These are phyloP conservation scores for Petrea volubilis DNA, from an alignment of 257 asterid genomes.

Conservation along the genomic window DNA sequence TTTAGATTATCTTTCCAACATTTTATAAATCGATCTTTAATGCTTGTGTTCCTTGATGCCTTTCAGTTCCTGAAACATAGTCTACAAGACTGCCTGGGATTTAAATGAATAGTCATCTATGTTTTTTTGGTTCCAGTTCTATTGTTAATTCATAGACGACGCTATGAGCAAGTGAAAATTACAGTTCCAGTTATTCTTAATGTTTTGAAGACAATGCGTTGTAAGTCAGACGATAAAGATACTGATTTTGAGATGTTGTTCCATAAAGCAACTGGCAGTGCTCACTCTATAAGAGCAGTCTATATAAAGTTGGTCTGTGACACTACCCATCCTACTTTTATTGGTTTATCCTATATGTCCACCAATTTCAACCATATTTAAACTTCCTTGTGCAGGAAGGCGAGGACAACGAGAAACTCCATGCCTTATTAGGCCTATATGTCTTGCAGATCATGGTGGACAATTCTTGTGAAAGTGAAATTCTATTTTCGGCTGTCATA, in stretches of 20 bases:
- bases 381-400: conserved; percentile 53
- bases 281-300: conserved; percentile 63
- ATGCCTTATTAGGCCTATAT: conserved; percentile 75
- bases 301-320: conserved; percentile 63
- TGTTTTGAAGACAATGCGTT: conserved; percentile 43
- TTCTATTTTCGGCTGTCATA: conserved; percentile 33
- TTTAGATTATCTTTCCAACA: neutral
- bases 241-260: conserved; percentile 46
- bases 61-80: conserved; percentile 11
- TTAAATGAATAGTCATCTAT: conserved; percentile 9
- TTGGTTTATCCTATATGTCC: conserved; percentile 21
- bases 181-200: conserved; percentile 74
- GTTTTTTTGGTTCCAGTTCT: conserved; percentile 56
- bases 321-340: conserved; percentile 11
- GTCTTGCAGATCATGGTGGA: conserved; percentile 84
- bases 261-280: conserved; percentile 53
- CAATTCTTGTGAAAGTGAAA: conserved; percentile 35
- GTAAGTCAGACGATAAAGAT: conserved; percentile 51
- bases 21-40: neutral
- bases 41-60: conserved; percentile 3
- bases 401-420: conserved; percentile 49
- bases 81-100: conserved; percentile 2
- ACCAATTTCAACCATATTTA: conserved; percentile 17
- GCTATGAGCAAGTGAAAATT: conserved; percentile 68
- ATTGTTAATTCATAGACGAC: conserved; percentile 60